A percentile compares a stretch with the other conserved stretches of the same genome.
Conservation (phyloP, 805 yeast genomes). For the Tetrapisispora taiwanensis region DNA sequence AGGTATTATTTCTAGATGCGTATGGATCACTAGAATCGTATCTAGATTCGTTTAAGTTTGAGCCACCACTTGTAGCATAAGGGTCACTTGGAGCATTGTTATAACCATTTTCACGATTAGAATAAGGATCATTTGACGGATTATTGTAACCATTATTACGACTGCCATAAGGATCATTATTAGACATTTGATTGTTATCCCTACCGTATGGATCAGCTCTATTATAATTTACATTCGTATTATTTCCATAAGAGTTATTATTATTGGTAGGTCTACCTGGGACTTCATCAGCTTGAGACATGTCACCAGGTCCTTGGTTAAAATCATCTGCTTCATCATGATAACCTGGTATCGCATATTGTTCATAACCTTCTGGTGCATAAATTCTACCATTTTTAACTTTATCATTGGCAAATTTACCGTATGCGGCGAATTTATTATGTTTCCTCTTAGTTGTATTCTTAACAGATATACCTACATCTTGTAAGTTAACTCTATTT, state of each 20-base stretch:
- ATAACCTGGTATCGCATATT: conserved; percentile 14
- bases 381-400: conserved; percentile 22
- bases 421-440: conserved; percentile 38
- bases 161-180: conserved; percentile 2
- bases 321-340: conserved; percentile 9
- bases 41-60: not conserved
- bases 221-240: not conserved
- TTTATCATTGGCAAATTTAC: conserved; percentile 35
- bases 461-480: conserved; percentile 35
- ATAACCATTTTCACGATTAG: not conserved
- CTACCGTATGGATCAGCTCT: not conserved
- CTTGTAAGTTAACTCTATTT: conserved; percentile 33
- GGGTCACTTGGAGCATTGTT: conserved; percentile 1
- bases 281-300: not conserved
- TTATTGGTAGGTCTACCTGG: not conserved
- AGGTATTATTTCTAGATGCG: not conserved
- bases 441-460: conserved; percentile 21
- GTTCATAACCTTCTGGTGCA: conserved; percentile 32
- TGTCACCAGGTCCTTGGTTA: not conserved
- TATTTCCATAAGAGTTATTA: not conserved
- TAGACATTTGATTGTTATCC: not conserved
- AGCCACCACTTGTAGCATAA: not conserved
- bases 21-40: not conserved
- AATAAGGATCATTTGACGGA: no score
- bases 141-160: not conserved